Base-by-base conservation (phyloP, 176 grass and related monocot genomes). In the Chloris gayana region DNA sequence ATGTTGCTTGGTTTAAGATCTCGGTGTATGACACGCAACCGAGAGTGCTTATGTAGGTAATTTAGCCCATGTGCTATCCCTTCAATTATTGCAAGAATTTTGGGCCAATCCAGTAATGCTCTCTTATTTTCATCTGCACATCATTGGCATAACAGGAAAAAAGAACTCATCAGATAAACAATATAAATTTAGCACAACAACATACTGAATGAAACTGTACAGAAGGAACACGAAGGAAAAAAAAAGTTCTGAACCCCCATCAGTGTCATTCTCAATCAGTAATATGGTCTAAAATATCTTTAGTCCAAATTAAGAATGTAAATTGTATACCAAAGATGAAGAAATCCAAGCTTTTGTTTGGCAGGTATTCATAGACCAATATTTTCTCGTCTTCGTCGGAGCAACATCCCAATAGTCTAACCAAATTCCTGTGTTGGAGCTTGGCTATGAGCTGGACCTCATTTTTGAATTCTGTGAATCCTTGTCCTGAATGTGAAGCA, bases 1-100 rank as follows among this genome's bases (percentile, higher is more conserved):
- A 86, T 75, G 38, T 86, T 86, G 15, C 84, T 81, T 50, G 84
- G 84, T 42, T 86, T 86, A 80, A 86, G 76, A 86, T 86, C 84
- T 67, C 84, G 59, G 66, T 86, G 84, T 74, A 86, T 86, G 27
- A 86, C 35, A 74, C 60, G 69, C 15, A 80, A 22, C 1, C 69
- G 46, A 51, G 84, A 86, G 47, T 80, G 84, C 38, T 85, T 85
- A 66, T 85, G 83, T 26, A 85, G 76, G 46, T 85, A 85, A 58
- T 79, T 70, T 58, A 80, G 69, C 13, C 84, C 77, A 68, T 86
- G 61, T 37, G 84, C 84, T 56, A 85, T 80, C 50, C 76, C 76
- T 24, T 67, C 62, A 18, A 78, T 78, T 78, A 67, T 78, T 4
- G 10, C 44, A 18, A 50, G 62, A 78, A 78, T 44, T 67, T 78